A percentile compares a stretch with the other conserved stretches of the same genome.
Conservation (phyloP, 1,139 yeast species). For the Sugiyamaella castrensis region DNA sequence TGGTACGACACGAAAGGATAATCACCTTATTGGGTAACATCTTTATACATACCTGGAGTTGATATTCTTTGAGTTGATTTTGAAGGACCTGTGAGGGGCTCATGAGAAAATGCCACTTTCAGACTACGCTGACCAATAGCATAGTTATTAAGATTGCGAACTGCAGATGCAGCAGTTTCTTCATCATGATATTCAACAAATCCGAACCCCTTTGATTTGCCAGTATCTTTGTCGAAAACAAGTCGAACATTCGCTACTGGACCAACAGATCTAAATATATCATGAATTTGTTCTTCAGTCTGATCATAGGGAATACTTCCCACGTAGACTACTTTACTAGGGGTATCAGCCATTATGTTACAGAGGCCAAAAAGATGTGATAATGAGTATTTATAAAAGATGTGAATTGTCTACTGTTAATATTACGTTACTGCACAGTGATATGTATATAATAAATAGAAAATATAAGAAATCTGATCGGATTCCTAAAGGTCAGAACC, state of each 20-base stretch:
- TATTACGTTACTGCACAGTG: too few relatives aligned
- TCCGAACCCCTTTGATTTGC: conserved; percentile 86
- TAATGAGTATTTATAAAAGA: too few relatives aligned
- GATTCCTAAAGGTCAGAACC: too few relatives aligned
- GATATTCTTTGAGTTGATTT: conserved; percentile 13
- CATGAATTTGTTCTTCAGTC: conserved; percentile 86
- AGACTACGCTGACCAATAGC: conserved; percentile 68
- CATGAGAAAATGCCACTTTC: conserved; percentile 65
- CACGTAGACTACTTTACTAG: conserved; percentile 47
- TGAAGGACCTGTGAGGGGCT: conserved; percentile 24
- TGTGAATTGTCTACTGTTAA: too few relatives aligned
- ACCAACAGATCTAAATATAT: conserved; percentile 76
- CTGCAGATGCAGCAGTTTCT: conserved; percentile 90
- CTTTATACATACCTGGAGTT: background rate
- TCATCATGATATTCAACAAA: conserved; percentile 69
- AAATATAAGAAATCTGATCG: too few relatives aligned
- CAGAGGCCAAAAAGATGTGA: too few relatives aligned
- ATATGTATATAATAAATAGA: too few relatives aligned
- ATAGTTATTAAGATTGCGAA: conserved; percentile 79
- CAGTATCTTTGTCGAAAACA: conserved; percentile 83
- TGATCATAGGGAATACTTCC: conserved; percentile 72
- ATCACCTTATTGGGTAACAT: too few relatives aligned
- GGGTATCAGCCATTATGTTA: background rate
- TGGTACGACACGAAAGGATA: too few relatives aligned
- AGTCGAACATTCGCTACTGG: conserved; percentile 77